A percentile compares a stretch with the other conserved stretches of the same genome.
phyloP scores from a whole-genome alignment of 768 basidiomycete species.

The Termitomyces sp. region DNA sequence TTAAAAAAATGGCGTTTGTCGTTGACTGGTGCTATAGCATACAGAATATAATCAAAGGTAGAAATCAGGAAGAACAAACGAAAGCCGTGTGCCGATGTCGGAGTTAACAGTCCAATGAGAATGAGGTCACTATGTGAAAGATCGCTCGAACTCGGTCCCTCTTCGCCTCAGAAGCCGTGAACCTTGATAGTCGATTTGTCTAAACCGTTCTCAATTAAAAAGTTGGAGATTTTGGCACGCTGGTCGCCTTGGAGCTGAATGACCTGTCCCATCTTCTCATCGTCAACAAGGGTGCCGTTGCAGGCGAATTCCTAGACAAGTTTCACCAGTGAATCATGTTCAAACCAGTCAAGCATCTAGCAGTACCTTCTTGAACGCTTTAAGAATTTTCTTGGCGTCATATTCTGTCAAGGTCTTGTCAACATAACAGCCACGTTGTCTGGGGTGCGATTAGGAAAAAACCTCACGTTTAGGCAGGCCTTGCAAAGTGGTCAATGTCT shows the following conservation, averaged over 20 bases:
- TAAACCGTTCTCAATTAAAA: slow-evolving; percentile 82
- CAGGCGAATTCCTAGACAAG: slow-evolving; percentile 85
- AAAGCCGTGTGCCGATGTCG: neutral
- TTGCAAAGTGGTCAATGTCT: slow-evolving; percentile 96
- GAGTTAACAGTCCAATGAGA: neutral
- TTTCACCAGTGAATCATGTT: neutral
- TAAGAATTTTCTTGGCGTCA: slow-evolving; percentile 95
- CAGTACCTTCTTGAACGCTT: slow-evolving; percentile 95
- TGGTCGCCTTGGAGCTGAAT: slow-evolving; percentile 99
- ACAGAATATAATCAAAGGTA: slow-evolving; percentile 22
- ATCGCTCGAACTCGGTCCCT: slow-evolving; percentile 4
- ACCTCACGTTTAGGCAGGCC: slow-evolving; percentile 85
- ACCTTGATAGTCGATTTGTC: slow-evolving; percentile 76
- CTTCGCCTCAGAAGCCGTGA: slow-evolving; percentile 69
- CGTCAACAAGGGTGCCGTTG: slow-evolving; percentile 95
- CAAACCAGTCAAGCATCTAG: neutral
- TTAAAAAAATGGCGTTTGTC: slow-evolving; percentile 4
- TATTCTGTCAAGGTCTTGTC: slow-evolving; percentile 55
- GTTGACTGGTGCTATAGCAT: slow-evolving; percentile 21
- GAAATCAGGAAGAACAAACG: slow-evolving; percentile 13
- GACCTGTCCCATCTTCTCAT: slow-evolving; percentile 94
- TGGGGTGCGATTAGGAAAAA: neutral
- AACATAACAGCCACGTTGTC: neutral
- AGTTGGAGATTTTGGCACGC: slow-evolving; percentile 81
- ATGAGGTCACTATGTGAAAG: slow-evolving; percentile 3